These are phyloP conservation scores for Fusarium oligoseptatum DNA, from an alignment of 2,329 filamentous ascomycete species.

Conservation along the genomic window DNA sequence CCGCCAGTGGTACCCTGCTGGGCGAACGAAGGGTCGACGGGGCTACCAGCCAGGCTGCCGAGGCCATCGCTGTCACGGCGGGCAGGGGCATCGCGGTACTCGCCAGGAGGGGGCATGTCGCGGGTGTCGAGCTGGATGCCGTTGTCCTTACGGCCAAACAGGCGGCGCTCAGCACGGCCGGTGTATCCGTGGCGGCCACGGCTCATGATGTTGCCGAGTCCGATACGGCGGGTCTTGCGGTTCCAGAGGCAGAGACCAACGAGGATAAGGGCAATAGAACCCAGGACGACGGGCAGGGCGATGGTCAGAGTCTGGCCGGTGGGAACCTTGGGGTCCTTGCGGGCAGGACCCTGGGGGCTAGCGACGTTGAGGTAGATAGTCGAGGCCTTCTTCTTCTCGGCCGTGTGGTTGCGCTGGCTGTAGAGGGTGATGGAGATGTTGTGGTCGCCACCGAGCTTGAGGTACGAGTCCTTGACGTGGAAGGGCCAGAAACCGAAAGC, in stretches of 20 bases:
- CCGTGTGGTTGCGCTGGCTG: constrained; percentile 52
- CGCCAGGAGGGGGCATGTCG: constrained; percentile 33
- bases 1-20: constrained; percentile 52
- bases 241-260: constrained; percentile 71
- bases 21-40: constrained; percentile 58
- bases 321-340: constrained; percentile 50
- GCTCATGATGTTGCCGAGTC: constrained; percentile 66
- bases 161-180: constrained; percentile 55
- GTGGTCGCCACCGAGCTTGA: constrained; percentile 52
- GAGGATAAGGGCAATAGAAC: constrained; percentile 61
- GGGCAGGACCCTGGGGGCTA: constrained; percentile 53
- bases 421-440: constrained; percentile 65
- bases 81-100: constrained; percentile 54
- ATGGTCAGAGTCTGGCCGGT: constrained; percentile 62
- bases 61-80: constrained; percentile 62
- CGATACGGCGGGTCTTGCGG: constrained; percentile 62
- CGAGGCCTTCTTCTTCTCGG: constrained; percentile 56
- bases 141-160: constrained; percentile 53
- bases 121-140: constrained; percentile 61
- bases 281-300: constrained; percentile 65
- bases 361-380: constrained; percentile 56
- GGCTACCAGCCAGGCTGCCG: constrained; percentile 63
- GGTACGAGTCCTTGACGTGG: constrained; percentile 54
- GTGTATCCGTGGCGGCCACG: constrained; percentile 60
- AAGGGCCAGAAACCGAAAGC: constrained; percentile 64